phyloP scores from a whole-genome alignment of 2,329 filamentous ascomycete species.

The Colletotrichum magnum region DNA sequence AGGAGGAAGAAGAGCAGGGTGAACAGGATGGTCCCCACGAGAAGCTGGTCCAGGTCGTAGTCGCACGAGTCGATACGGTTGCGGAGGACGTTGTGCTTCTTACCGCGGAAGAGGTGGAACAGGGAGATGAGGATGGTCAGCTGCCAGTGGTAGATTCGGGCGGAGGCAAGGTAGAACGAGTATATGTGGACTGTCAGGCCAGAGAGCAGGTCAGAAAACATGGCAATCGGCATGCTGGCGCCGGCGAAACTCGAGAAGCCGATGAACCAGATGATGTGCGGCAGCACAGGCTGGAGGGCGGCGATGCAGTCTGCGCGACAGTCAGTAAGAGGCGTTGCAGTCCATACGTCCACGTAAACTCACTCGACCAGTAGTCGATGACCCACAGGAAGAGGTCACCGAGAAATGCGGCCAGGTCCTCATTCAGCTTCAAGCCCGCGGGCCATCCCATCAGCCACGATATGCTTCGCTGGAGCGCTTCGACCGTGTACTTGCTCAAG shows the following conservation, averaged over 20 bases:
- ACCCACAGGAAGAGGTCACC: constrained; percentile 98
- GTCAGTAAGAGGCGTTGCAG: constrained; percentile 43
- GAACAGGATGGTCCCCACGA: constrained; percentile 96
- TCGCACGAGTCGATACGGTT: constrained; percentile 99
- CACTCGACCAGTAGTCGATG: constrained; percentile 96
- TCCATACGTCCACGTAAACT: constrained; percentile 47
- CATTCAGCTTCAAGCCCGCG: constrained; percentile 94
- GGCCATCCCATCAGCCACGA: constrained; percentile 97
- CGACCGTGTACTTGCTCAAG: constrained; percentile 86
- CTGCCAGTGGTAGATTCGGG: constrained; percentile 98
- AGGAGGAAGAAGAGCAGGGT: constrained; percentile 95
- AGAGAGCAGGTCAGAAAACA: constrained; percentile 94
- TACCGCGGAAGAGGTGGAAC: constrained; percentile 98
- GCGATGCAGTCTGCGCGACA: constrained; percentile 77
- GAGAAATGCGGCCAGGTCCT: constrained; percentile 91
- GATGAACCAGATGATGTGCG: constrained; percentile 90
- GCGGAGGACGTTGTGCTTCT: constrained; percentile 96
- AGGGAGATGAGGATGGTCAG: constrained; percentile 95
- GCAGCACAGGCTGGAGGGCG: constrained; percentile 83
- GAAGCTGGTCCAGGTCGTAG: constrained; percentile 96
- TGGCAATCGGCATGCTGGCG: constrained; percentile 95
- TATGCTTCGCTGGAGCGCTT: constrained; percentile 89
- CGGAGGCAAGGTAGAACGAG: constrained; percentile 96
- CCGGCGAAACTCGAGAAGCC: constrained; percentile 96
- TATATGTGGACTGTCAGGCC: constrained; percentile 96